Evolutionary conservation across 2,329 filamentous ascomycete genomes (phyloP).

Genomic region (Aspergillus terreus): DNA sequence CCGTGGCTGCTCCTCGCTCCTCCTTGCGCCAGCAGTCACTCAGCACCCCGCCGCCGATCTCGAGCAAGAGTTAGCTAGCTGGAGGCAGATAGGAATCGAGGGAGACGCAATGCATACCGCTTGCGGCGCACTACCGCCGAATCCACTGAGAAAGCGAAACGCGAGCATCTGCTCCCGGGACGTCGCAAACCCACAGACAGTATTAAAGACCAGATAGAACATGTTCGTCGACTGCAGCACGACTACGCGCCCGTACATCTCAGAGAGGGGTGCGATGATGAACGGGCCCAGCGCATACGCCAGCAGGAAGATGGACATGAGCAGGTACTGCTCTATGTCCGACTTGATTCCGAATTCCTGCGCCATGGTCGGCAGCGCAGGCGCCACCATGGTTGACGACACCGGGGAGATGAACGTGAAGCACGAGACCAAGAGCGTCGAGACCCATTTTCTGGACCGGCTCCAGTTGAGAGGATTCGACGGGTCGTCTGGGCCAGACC

Average conservation of each 20-base stretch:
- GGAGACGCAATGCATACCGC: constrained; percentile 26
- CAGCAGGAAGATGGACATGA: constrained; percentile 54
- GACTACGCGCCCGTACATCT: constrained; percentile 15
- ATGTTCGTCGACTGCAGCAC: constrained; percentile 14
- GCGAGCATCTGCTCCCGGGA: constrained; percentile 34
- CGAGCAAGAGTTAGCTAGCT: constrained; percentile 7
- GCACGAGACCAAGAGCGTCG: constrained; percentile 51
- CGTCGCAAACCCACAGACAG: constrained; percentile 35
- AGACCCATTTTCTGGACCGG: constrained; percentile 54
- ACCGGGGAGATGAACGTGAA: constrained; percentile 63
- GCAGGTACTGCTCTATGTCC: constrained; percentile 42
- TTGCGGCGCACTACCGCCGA: constrained; percentile 50
- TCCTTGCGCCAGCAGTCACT: constrained; percentile 58
- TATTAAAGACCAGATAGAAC: constrained; percentile 14
- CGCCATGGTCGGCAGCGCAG: constrained; percentile 49
- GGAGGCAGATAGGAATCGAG: constrained; percentile 33
- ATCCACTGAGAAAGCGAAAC: constrained; percentile 56
- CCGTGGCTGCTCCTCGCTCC: constrained; percentile 59
- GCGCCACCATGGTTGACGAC: constrained; percentile 58
- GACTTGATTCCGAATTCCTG: constrained; percentile 50
- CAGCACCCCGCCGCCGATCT: constrained; percentile 34
- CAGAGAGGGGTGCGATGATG: constrained; percentile 15
- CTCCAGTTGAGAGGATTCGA: constrained; percentile 53
- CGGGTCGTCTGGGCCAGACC: constrained; percentile 41
- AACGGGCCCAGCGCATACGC: constrained; percentile 43